Evolutionary conservation across 2,329 filamentous ascomycete species (phyloP).

Genomic region (Stagonosporopsis vannaccii): DNA sequence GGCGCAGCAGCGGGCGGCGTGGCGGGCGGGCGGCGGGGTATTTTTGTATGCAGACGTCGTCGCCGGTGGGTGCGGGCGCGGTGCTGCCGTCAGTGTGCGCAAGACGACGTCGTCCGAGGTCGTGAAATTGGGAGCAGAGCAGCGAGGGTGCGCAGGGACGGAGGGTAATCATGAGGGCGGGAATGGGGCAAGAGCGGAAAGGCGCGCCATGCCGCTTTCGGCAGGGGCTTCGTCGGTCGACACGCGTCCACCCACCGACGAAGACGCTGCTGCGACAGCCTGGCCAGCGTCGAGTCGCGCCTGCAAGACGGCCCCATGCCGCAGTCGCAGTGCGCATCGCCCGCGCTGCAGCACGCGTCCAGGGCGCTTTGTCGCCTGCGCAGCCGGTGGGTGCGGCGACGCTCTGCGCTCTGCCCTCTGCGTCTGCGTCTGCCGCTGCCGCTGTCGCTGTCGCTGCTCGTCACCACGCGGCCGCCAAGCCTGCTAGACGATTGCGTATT

Average conservation of each 20-base stretch:
- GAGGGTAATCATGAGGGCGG: conserved; percentile 23
- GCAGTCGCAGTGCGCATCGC: conserved; percentile 1
- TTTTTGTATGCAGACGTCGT: conserved; percentile 8
- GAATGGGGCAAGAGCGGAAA: conserved; percentile 23
- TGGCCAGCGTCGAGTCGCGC: not conserved
- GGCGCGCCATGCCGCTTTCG: conserved; percentile 19
- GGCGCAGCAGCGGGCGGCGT: conserved; percentile 16
- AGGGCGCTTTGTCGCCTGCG: not conserved
- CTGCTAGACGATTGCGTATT: conserved; percentile 19
- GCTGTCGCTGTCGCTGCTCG: not conserved
- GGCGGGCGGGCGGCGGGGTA: not conserved
- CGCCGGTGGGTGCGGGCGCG: conserved; percentile 12
- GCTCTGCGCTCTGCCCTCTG: not conserved
- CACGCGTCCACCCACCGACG: conserved; percentile 16
- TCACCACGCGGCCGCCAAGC: conserved; percentile 14
- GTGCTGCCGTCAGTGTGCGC: conserved; percentile 19
- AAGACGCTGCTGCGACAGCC: conserved; percentile 11
- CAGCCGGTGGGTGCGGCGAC: not conserved
- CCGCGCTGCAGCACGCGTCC: not conserved
- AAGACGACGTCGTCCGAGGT: conserved; percentile 13
- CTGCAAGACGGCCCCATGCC: conserved; percentile 7
- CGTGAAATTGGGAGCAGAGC: conserved; percentile 11
- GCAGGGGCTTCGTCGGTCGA: conserved; percentile 20
- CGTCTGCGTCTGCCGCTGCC: not conserved
- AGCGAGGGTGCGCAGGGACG: conserved; percentile 17